Evolutionary conservation across 192 early-diverging fungal genomes (phyloP).

Genomic region (Blastocladiella britannica): DNA sequence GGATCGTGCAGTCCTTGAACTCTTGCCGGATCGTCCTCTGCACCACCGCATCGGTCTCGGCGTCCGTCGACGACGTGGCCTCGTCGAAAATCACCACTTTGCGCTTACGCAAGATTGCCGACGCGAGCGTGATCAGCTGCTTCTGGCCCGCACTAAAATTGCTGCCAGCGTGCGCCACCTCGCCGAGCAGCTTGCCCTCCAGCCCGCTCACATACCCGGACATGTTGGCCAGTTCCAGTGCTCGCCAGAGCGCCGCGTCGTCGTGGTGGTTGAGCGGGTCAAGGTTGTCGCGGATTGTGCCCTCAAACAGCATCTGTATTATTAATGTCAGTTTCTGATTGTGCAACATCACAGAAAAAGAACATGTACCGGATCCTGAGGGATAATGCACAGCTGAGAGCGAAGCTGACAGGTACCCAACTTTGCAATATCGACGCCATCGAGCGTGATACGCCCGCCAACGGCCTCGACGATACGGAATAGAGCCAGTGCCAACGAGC

Average conservation of each 20-base stretch:
- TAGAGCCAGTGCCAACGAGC: slow-evolving; percentile 27
- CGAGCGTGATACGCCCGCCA: slow-evolving; percentile 21
- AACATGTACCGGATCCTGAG: slow-evolving; percentile 53
- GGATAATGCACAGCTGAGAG: slow-evolving; percentile 36
- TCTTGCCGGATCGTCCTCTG: slow-evolving; percentile 28
- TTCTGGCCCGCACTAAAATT: slow-evolving; percentile 35
- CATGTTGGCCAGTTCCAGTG: background rate
- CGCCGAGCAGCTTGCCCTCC: background rate
- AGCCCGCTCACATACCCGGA: background rate
- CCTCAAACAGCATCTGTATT: background rate
- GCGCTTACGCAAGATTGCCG: slow-evolving; percentile 27
- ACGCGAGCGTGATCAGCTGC: slow-evolving; percentile 35
- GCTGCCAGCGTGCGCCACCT: background rate
- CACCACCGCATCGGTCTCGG: slow-evolving; percentile 23
- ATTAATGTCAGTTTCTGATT: no score
- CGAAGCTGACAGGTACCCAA: slow-evolving; percentile 31
- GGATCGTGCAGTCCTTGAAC: slow-evolving; percentile 26
- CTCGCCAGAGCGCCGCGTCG: background rate
- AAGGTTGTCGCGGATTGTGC: background rate
- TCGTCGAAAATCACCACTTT: slow-evolving; percentile 47
- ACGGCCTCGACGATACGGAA: slow-evolving; percentile 36
- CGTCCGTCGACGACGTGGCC: slow-evolving; percentile 30
- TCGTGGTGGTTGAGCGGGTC: background rate
- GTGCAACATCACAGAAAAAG: no score
- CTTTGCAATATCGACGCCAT: slow-evolving; percentile 27